Evolutionary conservation across 768 basidiomycete species (phyloP), one percentile per base, ranked within the genome.

Genomic region (Pleurotus giganteus): DNA sequence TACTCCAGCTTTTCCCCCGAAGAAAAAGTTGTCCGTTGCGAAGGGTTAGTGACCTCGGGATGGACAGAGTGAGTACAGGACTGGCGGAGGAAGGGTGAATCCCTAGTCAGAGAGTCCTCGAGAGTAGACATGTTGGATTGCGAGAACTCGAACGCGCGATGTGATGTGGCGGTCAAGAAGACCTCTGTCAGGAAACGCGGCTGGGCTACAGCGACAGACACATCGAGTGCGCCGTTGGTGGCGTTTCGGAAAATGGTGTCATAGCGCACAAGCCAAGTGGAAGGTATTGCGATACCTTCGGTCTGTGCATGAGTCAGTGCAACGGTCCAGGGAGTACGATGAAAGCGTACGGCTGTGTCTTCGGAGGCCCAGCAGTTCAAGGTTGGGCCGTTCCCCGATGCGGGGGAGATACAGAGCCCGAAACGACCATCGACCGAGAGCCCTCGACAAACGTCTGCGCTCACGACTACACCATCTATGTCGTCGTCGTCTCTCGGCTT

Each of bases 51-150:
- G 17, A 27, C 12, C 15, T 15, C 34, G 4, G 42, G 39, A 62
- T 66, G 28, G 24, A 75, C 53, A 6, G 62, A 66, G 55, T 78
- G 66, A 24, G 70, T 63, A 45, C 76, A 70, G 19, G 80, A 80
- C 60, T 81, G 74, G 19, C 84, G 81, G 23, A 89, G 67, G 31
- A 89, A 76, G 9, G 59, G 62, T n/a, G 65, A 60, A 4, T 73
- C 68, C 6, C 66, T 60, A 41, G 69, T 74, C 41, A 84, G 69
- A 73, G 75, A 77, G 39, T 63, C 57, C 51, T 81, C 76, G 26
- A 87, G 59, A 2, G 61, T 54, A 2, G 69, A 65, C 32, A 65
- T 65, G 24, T 73, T 65, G 37, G 58, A 34, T 3, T 63, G 68
- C 7, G 77, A 81, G 28, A 67, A 66, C n/a, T 65, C 56, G 60